Evolutionary conservation across 805 yeast species (phyloP), one percentile per base, ranked within the genome.

Genomic region (Novakomyces olei): DNA sequence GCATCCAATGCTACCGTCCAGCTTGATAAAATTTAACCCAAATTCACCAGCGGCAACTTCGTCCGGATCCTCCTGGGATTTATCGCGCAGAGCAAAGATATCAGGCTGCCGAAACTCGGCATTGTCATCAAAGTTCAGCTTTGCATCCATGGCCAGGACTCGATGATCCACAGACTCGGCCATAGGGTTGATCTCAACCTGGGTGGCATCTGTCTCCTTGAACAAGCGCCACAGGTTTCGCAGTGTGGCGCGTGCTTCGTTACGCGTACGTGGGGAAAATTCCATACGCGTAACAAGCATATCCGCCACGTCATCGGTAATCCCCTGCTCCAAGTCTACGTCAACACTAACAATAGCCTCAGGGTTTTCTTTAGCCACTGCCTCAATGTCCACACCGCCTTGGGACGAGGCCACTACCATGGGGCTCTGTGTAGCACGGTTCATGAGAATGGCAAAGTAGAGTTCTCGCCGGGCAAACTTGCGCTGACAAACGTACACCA

Each of bases 351-450:
- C 74, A 62, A 88, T 88, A 44, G 92, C 92, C 36, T 68, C 69
- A 34, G 99, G 99, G 56, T 69, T 73, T 46, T 66, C 70, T 44
- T 72, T 73, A 39, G 98, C 99, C 45, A 88, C 96, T 55, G 92
- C 93, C 66, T 88, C 99, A 50, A 88, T 88, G 62, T 88, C 94
- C 92, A 88, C 83, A 65, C 99, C 99, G 63, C 99, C 99, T 62
- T 88, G 88, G 41, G 91, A 64, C 22, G 95, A 81, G 32, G 94
- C 94, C 42, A 88, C 93, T 50, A 88, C 77, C 60, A 88, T 65
- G 38, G 96, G 93, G 44, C 68, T 63, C 60, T 83, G 92, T 44
- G 74, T 67, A 45, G 72, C 67, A 63, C 99, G 80, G 66, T 88
- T 96, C 76, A 83, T 69, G 45, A 88, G 66, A 45, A 88, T 80